A percentile compares a stretch with the other conserved stretches of the same genome.
Conservation (phyloP, 108 stramenopile species). For the Cyclotella atomus region DNA sequence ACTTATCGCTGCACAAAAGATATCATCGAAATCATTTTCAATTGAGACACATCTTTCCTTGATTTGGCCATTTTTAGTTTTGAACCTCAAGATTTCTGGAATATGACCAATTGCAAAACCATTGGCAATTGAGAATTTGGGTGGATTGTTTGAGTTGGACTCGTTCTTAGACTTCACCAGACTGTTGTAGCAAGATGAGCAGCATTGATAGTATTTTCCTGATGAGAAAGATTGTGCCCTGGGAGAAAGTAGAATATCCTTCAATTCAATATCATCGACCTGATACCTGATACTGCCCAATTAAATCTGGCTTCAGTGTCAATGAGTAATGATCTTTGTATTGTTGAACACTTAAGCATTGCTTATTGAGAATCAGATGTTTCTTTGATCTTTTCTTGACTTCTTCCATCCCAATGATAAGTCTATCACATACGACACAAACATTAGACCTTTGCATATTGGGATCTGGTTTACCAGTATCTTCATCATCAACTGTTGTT, state of each 20-base stretch:
- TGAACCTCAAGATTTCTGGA: background rate
- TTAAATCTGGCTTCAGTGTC: slow-evolving; percentile 4
- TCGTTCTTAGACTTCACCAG: background rate
- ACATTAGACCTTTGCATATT: background rate
- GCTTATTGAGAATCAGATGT: background rate
- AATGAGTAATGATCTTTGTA: background rate
- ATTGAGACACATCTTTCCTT: background rate
- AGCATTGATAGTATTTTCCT: slow-evolving; percentile 4
- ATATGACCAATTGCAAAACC: slow-evolving; percentile 15
- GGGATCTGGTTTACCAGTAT: too few species aligned
- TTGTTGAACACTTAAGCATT: background rate
- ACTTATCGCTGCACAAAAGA: slow-evolving; percentile 2
- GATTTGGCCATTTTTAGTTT: background rate
- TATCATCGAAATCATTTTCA: slow-evolving; percentile 5
- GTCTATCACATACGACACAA: background rate
- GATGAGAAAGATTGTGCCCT: background rate
- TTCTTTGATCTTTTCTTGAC: background rate
- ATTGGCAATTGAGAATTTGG: slow-evolving; percentile 24
- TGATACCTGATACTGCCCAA: slow-evolving; percentile 18
- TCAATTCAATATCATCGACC: slow-evolving; percentile 6
- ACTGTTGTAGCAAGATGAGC: slow-evolving; percentile 4
- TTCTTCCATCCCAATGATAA: slow-evolving; percentile 5
- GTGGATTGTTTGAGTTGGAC: background rate
- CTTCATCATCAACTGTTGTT: too few species aligned
- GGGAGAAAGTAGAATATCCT: slow-evolving; percentile 20